Conservation (phyloP, 176 grass and related monocot species). For the Hordeum marinum region DNA sequence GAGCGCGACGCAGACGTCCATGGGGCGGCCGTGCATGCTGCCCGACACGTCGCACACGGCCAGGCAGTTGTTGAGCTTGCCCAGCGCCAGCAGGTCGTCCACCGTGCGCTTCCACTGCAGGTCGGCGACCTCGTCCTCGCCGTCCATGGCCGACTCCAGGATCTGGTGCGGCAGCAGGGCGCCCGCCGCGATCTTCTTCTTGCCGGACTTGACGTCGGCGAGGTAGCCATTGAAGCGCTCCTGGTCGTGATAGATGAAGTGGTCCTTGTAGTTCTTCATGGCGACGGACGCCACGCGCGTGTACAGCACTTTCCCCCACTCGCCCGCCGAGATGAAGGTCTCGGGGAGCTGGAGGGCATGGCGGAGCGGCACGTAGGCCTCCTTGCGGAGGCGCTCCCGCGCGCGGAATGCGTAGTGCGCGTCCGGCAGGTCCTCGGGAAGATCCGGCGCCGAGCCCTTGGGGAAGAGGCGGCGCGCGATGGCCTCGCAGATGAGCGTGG, state of each 20-base stretch:
- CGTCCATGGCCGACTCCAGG: background rate
- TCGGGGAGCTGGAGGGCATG: slow-evolving; percentile 52
- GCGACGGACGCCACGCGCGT: slow-evolving; percentile 64
- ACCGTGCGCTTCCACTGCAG: slow-evolving; percentile 74
- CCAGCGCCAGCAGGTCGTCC: slow-evolving; percentile 42
- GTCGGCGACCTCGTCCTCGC: slow-evolving; percentile 43
- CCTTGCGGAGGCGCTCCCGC: slow-evolving; percentile 42
- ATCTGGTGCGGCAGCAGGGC: slow-evolving; percentile 73
- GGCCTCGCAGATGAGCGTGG: slow-evolving; percentile 68
- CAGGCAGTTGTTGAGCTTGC: slow-evolving; percentile 57
- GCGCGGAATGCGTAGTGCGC: slow-evolving; percentile 58
- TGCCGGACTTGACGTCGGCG: slow-evolving; percentile 49
- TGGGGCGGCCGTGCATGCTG: slow-evolving; percentile 58
- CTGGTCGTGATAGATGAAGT: slow-evolving; percentile 55
- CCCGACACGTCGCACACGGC: slow-evolving; percentile 78
- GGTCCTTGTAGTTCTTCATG: slow-evolving; percentile 69
- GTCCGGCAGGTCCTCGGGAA: background rate
- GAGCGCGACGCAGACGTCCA: slow-evolving; percentile 70
- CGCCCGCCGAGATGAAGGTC: slow-evolving; percentile 50
- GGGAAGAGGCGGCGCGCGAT: slow-evolving; percentile 64
- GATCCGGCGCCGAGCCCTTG: slow-evolving; percentile 24
- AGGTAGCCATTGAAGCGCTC: slow-evolving; percentile 53
- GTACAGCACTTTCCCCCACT: slow-evolving; percentile 56
- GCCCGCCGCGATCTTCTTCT: slow-evolving; percentile 65
- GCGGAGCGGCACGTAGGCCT: slow-evolving; percentile 42